Evolutionary conservation across 1,284 basidiomycete species (phyloP).

Genomic region (Phellopilus nigrolimitatus): DNA sequence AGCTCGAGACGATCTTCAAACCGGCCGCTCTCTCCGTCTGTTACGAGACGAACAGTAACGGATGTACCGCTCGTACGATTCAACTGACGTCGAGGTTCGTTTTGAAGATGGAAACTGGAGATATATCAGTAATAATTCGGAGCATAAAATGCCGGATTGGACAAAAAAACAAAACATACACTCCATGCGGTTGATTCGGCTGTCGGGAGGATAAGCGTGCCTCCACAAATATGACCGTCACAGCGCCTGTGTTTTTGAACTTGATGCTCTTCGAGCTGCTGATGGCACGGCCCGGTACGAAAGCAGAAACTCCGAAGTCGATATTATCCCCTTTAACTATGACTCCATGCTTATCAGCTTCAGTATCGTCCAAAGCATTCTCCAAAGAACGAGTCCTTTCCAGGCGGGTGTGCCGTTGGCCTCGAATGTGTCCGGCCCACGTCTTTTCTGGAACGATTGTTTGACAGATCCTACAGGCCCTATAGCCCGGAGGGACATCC

Average conservation of each 20-base stretch:
- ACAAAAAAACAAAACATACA: conserved; percentile 31
- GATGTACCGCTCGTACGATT: conserved; percentile 5
- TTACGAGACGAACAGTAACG: conserved; percentile 28
- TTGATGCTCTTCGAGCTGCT: background rate
- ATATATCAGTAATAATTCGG: no score
- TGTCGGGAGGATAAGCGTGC: background rate
- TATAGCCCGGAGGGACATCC: background rate
- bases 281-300: background rate
- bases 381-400: background rate
- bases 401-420: background rate
- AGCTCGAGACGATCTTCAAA: conserved; percentile 38
- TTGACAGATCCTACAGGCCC: background rate
- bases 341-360: conserved; percentile 35
- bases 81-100: conserved; percentile 1
- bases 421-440: conserved; percentile 6
- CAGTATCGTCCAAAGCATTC: conserved; percentile 25
- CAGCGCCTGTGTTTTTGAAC: background rate
- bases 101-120: conserved; percentile 26
- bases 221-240: background rate
- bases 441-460: background rate
- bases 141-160: no score
- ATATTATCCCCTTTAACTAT: conserved; percentile 29
- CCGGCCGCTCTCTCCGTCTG: conserved; percentile 29
- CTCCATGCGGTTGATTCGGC: background rate
- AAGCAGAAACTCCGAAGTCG: conserved; percentile 9